Base-by-base conservation (phyloP, 805 yeast genomes). In the Candida rishiriensis region DNA sequence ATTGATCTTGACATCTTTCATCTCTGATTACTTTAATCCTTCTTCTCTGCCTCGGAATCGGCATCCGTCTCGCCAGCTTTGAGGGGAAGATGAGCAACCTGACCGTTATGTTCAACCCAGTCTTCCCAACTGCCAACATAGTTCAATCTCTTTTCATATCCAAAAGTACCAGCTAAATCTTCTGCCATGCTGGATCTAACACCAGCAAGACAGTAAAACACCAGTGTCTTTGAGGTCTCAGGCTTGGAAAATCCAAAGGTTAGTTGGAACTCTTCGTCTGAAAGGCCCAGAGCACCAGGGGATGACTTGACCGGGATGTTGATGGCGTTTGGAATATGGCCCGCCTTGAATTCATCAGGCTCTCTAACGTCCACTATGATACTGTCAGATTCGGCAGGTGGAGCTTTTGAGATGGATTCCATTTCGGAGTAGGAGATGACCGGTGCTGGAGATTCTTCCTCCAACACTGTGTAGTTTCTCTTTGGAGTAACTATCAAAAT, bases 121-220 rank as follows among this genome's bases (percentile, higher is more conserved):
- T 91, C 97, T 57, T 78, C 82, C 65, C 81, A 85, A 11, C 96
- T 85, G 4, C 98, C 98, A 35, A 75, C 66, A 66, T 91, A 91
- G 64, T 89, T 87, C 45, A 90, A 88, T 53, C 97, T 77, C 54
- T 85, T 76, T 40, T 75, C 68, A 66, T 91, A 91, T 10, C 97
- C 98, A 65, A 83, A 88, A 18, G 96, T 85, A 49, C 81, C 78
- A 12, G 98, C 98, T 59, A 91, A 73, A 60, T 88, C 95, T 61
- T 88, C 96, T 36, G 97, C 90, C 50, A 88, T 88, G 37, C 88
- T 75, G 18, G 95, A 84, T 71, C 99, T 81, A 38, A 89, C 85
- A 44, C 99, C 99, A 9, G 86, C 96, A 39, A 85, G 78, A 67
- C 99, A 91, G 69, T 90, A 90, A 67, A 91, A 90, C 35, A 91